A percentile compares a stretch with the other conserved stretches of the same genome.
phyloP scores from a whole-genome alignment of 163 green algal species.

The Prototheca cutis region DNA sequence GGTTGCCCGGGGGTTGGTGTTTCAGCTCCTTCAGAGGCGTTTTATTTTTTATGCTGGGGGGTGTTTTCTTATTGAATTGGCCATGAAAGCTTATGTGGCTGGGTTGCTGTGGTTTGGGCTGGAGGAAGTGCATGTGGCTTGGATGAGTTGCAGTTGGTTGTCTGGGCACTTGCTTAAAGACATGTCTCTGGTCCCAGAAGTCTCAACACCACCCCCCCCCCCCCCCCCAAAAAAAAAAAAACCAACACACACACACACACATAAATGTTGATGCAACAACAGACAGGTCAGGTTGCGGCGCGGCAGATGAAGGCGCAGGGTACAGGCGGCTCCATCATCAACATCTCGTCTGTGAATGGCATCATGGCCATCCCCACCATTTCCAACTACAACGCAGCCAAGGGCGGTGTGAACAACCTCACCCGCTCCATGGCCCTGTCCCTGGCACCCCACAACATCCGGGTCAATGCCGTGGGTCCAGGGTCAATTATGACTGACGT shows the following conservation, averaged over 20 bases:
- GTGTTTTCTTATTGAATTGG: neutral
- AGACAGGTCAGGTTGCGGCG: conserved; percentile 50
- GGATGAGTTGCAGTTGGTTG: too few relatives aligned
- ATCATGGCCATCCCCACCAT: conserved; percentile 81
- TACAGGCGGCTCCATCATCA: conserved; percentile 58
- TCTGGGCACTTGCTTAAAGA: too few relatives aligned
- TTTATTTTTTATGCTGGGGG: neutral
- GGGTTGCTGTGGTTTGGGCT: too few relatives aligned
- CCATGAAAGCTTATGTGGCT: too few relatives aligned
- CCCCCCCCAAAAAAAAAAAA: too few relatives aligned
- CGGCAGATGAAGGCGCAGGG: conserved; percentile 63
- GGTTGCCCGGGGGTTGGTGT: too few relatives aligned
- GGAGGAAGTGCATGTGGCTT: too few relatives aligned
- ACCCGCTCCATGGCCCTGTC: conserved; percentile 74
- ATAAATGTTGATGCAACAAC: too few relatives aligned
- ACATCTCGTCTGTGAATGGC: conserved; percentile 70
- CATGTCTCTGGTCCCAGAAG: too few relatives aligned
- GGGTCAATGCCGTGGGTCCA: conserved; percentile 73
- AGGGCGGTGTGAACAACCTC: conserved; percentile 81
- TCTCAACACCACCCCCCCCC: too few relatives aligned
- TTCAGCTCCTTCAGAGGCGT: too few relatives aligned
- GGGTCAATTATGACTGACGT: conserved; percentile 66
- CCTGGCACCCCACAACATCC: conserved; percentile 65
- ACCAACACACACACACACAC: too few relatives aligned
- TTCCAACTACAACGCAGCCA: conserved; percentile 71